Percentiles rank a stretch among this genome's conserved stretches.
These are phyloP conservation scores for Ophiostoma tasmaniense DNA, from an alignment of 2,329 filamentous ascomycete species.

Conservation along the genomic window DNA sequence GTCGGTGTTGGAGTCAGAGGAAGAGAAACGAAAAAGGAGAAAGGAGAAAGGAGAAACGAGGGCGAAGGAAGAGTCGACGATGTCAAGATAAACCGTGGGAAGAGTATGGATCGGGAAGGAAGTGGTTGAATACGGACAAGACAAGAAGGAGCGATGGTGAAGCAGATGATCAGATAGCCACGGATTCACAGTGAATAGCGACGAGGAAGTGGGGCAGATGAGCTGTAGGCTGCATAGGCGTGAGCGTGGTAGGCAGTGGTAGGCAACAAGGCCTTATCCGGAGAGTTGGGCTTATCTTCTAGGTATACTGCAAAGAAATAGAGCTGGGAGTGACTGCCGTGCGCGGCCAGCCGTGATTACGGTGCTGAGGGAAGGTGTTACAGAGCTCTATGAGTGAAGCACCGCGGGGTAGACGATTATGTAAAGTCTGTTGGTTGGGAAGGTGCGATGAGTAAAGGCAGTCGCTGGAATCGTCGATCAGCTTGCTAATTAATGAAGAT, in stretches of 20 bases:
- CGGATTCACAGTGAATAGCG: constrained; percentile 11
- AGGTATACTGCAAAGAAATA: background rate
- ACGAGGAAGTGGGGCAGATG: background rate
- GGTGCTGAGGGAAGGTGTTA: background rate
- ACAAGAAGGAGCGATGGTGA: constrained; percentile 2
- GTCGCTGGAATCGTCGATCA: no score
- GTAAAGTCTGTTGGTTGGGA: background rate
- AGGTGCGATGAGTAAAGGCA: background rate
- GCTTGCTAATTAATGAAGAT: no score
- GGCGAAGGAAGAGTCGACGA: background rate
- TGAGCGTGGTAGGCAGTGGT: background rate
- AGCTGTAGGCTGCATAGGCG: background rate
- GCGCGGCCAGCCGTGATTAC: background rate
- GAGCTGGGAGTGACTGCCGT: background rate
- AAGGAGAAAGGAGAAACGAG: background rate
- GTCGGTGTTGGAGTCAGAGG: background rate
- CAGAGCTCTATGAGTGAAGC: background rate
- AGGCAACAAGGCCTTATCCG: constrained; percentile 1
- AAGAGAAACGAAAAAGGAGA: background rate
- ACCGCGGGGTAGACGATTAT: constrained; percentile 3
- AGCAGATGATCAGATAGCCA: background rate
- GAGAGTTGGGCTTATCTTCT: background rate
- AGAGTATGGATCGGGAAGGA: background rate
- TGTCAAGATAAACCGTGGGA: background rate
- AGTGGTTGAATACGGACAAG: background rate